Conservation (phyloP, 768 basidiomycete genomes). For the Mycena sanguinolenta region DNA sequence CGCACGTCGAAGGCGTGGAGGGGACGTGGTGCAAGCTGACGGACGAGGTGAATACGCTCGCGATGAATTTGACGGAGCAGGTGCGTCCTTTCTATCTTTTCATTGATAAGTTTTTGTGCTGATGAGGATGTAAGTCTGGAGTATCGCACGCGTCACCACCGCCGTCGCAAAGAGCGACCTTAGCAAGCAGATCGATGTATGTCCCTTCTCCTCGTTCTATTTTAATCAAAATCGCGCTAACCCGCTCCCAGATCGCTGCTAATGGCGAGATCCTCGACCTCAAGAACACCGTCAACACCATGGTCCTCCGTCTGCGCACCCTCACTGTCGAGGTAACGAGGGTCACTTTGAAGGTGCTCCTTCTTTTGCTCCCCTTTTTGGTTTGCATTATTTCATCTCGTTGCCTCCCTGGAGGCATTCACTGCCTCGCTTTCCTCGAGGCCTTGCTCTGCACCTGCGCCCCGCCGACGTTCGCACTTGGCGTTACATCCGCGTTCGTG, state of each 20-base stretch:
- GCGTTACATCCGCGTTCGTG: no score
- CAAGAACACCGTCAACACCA: conserved; percentile 94
- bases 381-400: no score
- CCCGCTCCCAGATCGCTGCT: conserved; percentile 82
- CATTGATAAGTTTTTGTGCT: no score
- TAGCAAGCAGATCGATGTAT: conserved; percentile 71
- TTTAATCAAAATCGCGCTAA: no score
- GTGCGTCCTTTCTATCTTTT: not conserved
- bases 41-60: conserved; percentile 74
- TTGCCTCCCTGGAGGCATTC: no score
- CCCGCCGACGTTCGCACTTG: no score
- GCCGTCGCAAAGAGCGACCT: conserved; percentile 84
- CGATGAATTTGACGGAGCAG: conserved; percentile 66
- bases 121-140: conserved; percentile 68
- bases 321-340: conserved; percentile 86
- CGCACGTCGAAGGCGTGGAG: conserved; percentile 77
- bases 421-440: no score
- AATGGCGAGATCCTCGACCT: conserved; percentile 92
- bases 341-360: conserved; percentile 95
- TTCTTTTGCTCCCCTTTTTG: no score
- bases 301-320: conserved; percentile 89
- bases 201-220: not conserved
- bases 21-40: conserved; percentile 76
- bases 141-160: conserved; percentile 83
- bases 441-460: no score